Base-by-base conservation (phyloP, 2,329 filamentous ascomycete genomes). In the Fusarium pseudograminearum region DNA sequence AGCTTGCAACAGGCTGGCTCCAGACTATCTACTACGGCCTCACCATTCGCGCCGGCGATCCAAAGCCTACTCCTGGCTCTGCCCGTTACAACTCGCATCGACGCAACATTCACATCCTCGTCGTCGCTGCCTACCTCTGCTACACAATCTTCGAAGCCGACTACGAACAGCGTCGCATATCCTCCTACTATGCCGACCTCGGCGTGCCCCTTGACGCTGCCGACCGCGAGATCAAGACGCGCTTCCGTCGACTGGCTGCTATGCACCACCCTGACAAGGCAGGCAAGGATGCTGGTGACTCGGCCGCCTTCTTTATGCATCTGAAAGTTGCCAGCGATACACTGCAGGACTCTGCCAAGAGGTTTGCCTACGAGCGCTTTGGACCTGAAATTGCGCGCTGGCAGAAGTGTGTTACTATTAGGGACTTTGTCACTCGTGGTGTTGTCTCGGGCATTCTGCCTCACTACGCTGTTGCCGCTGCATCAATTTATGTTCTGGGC, bases 71-170 rank as follows among this genome's bases (percentile, higher is more conserved):
- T 61, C 88, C 91, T 36, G 88, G 92, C 78, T 84, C 86, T n/a
- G 85, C 89, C 4, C 89, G 89, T 70, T 93, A 88, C 78, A 84
- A 86, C 68, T 85, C 86, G 60, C 93, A 98, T 82, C 91, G 93
- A 64, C 91, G 92, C 61, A 88, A 89, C 73, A 95, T 98, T 78
- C 90, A 96, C 78, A 91, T 95, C 76, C 83, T 91, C 72, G 93
- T 98, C 75, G 91, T 98, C 52, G 84, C 91, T 50, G 82, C 88
- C 65, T 99, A 98, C 82, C 92, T 98, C 38, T 81, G 91, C 70
- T 98, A 97, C 84, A 97, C 94, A 47, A 89, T 98, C 74, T 96
- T 94, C 82, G 95, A 98, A 82, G 91, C 93, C 75, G 93, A 97
- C 84, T 89, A 92, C 82, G 89, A 93, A 68, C 85, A 97, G 30